Percentiles rank a stretch among this genome's conserved stretches.
These are phyloP conservation scores for Pleurotus sapidus DNA, from an alignment of 768 basidiomycete genomes.

Conservation along the genomic window DNA sequence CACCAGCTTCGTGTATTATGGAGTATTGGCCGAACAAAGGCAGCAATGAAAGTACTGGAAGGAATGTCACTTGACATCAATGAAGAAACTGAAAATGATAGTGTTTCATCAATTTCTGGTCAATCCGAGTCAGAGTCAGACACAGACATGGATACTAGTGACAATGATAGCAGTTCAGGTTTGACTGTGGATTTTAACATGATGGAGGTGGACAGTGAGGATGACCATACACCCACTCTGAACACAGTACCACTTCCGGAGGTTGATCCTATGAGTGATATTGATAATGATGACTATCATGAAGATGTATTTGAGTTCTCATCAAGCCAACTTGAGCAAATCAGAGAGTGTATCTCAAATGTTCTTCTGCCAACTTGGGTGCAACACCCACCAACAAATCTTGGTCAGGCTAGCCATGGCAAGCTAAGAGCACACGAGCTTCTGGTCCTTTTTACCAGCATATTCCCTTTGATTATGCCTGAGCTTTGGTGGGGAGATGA, in stretches of 20 bases:
- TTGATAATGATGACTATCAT: neutral
- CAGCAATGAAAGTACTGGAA: neutral
- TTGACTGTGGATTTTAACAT: neutral
- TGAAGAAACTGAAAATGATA: too few relatives aligned
- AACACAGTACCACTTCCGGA: neutral
- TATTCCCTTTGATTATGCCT: constrained; percentile 27
- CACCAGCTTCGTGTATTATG: constrained; percentile 17
- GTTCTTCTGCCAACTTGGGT: constrained; percentile 17
- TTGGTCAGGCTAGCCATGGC: constrained; percentile 28
- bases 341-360: constrained; percentile 17
- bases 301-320: constrained; percentile 13
- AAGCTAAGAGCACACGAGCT: constrained; percentile 30
- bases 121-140: neutral
- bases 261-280: neutral
- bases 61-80: neutral
- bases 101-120: neutral
- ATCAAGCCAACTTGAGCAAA: constrained; percentile 8
- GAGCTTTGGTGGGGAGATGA: constrained; percentile 20
- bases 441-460: constrained; percentile 21
- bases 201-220: constrained; percentile 12
- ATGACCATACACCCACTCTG: neutral
- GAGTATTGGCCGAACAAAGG: constrained; percentile 17
- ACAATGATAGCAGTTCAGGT: neutral
- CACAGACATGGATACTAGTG: neutral
- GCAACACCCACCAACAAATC: constrained; percentile 23